A percentile compares a stretch with the other conserved stretches of the same genome.
Evolutionary conservation across 164 flowering plant species (phyloP).

Genomic region (Tinospora cordifolia): DNA sequence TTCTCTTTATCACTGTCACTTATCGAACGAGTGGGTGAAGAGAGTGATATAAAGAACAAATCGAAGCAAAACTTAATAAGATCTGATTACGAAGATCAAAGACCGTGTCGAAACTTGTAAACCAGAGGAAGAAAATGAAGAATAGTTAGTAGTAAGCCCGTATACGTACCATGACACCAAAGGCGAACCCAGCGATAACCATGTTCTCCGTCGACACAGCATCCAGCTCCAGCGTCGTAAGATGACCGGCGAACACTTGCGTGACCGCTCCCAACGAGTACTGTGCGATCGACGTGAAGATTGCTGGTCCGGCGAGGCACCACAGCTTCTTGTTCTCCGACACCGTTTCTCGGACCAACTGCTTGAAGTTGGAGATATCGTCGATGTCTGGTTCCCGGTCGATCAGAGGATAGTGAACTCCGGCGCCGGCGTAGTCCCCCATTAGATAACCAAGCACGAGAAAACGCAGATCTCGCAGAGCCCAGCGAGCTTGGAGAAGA

Average conservation of each 20-base stretch:
- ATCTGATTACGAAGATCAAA: too few species aligned
- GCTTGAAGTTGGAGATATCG: slow-evolving; percentile 15
- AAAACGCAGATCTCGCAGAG: too few species aligned
- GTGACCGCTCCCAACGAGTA: slow-evolving; percentile 30
- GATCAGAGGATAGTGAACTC: slow-evolving; percentile 16
- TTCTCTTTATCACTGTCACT: too few species aligned
- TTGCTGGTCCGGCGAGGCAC: slow-evolving; percentile 29
- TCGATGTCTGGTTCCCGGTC: slow-evolving; percentile 11
- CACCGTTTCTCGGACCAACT: slow-evolving; percentile 17
- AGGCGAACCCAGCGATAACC: slow-evolving; percentile 32
- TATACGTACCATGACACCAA: slow-evolving; percentile 26
- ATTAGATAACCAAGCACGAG: too few species aligned
- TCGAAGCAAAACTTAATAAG: too few species aligned
- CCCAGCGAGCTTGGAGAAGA: too few species aligned
- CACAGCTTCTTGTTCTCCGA: slow-evolving; percentile 27
- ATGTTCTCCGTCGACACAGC: slow-evolving; percentile 30
- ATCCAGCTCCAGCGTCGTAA: slow-evolving; percentile 30
- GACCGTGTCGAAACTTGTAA: too few species aligned
- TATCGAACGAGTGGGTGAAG: too few species aligned
- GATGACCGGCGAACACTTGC: slow-evolving; percentile 29
- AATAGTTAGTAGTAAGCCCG: too few species aligned
- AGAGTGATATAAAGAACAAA: too few species aligned
- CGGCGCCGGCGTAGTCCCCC: background rate
- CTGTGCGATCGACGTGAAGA: slow-evolving; percentile 28
- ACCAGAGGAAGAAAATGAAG: too few species aligned